Base-by-base conservation (phyloP, 208 protist genomes). In the Borovskyia barvae region DNA sequence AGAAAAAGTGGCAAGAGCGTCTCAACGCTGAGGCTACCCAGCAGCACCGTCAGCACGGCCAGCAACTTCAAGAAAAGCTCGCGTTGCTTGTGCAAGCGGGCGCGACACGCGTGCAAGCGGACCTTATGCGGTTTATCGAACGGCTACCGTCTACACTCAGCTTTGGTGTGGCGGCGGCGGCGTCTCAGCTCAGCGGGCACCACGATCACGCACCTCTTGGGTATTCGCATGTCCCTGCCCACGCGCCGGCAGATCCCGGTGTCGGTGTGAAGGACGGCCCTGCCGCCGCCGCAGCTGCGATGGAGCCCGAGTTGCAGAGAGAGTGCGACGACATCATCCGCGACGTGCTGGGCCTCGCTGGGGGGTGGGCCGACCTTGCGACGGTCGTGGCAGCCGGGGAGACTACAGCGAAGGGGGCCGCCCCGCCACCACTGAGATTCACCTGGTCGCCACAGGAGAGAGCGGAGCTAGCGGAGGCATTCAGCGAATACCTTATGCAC, bases 291-390 rank as follows among this genome's bases (percentile, higher is more conserved):
- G 47, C 17, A 12, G n/a, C 37, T 5, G 12, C n/a, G n/a, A n/a
- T 55, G 36, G 41, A 50, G 22, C 36, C 51, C 40, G 40, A 56
- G 19, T 41, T 85, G n/a, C 69, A 66, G 20, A 65, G 37, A 2
- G 80, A 79, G 28, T 89, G 82, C 56, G 82, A 89, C 62, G 61
- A 50, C 24, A 82, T 89, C 47, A 42, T 65, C 3, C 77, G 66
- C 12, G 60, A 56, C 11, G 51, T 82, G 41, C 68, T 89, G 6
- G 77, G 77, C 12, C 22, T 85, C 14, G 43, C 72, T 3, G 77
- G 77, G 11, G 82, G 82, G 14, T 89, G 73, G 70, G 53, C 58
- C 3, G 66, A 73, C 11, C 52, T 89, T 2, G 36, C 12, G 24
- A 54, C 32, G 7, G 47, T 30, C 22, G 59, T 46, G 24, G 19